Conservation (phyloP, 805 yeast genomes). For the Metschnikowia gelsemii region DNA sequence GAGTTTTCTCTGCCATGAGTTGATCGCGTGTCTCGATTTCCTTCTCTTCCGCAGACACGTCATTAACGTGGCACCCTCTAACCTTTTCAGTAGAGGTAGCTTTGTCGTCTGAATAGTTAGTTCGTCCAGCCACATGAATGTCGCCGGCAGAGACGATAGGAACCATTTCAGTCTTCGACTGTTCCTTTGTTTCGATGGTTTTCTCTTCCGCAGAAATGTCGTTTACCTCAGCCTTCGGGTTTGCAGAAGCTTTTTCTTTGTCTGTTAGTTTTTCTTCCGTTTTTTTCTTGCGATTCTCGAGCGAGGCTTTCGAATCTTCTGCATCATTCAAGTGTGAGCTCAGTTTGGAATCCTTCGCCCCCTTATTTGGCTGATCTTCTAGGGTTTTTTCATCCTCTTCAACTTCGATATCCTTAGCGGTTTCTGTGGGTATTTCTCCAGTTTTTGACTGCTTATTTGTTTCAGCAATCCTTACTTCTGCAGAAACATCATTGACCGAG, state of each 20-base stretch:
- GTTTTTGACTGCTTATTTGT: background rate
- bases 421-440: background rate
- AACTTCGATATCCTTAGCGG: background rate
- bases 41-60: constrained; percentile 20
- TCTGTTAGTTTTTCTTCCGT: no score
- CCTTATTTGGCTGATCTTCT: background rate
- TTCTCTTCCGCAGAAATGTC: constrained; percentile 4
- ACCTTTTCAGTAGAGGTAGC: background rate
- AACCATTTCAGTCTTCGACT: background rate
- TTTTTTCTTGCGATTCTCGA: no score
- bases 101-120: background rate
- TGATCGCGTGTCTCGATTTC: constrained; percentile 11
- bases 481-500: constrained; percentile 2
- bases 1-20: constrained; percentile 8
- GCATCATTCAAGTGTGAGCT: background rate
- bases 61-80: constrained; percentile 12
- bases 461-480: constrained; percentile 1
- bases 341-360: background rate
- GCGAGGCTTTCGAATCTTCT: no score
- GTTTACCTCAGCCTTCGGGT: no score
- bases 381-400: background rate
- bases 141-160: background rate
- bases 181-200: background rate
- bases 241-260: no score
- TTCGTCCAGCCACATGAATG: no score